Evolutionary conservation across 192 early-diverging fungal genomes (phyloP), one percentile per base, ranked within the genome.

Genomic region (Coemansia sp.): DNA sequence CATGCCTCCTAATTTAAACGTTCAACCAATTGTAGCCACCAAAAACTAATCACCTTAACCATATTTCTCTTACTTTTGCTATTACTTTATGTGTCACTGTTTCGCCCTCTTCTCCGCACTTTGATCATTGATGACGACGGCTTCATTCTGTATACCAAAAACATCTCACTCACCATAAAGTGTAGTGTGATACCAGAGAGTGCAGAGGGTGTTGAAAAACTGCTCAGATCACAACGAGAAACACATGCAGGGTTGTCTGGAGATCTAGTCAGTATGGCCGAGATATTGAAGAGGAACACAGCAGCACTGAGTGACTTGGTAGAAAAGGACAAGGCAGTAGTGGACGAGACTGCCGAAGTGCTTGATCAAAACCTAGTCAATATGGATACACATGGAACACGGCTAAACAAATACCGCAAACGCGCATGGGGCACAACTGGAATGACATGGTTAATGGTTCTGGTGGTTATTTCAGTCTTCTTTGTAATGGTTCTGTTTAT

Each of bases 401-500:
- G 67, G 33, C 57, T 77, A 25, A 40, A 35, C 40, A 61, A 66
- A 51, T 77, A 66, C 63, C 73, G 73, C 53, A 66, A 65, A 58
- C 66, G 59, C 22, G 58, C 73, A 20, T 77, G 73, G 73, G 73
- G 67, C 41, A 77, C 73, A 18, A 70, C 73, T 5, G 73, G 73
- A 14, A 38, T 77, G 49, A 77, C 73, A 7, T 70, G 67, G 73
- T 38, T 65, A 50, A 46, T 51, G 36, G 53, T 77, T 36, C 54
- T 65, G 26, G 54, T 70, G 9, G 73, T 70, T 18, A 63, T 77
- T 19, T 37, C 51, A 9, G 67, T 70, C 42, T 70, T 77, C 38
- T 70, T 77, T 27, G 54, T 66, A 38, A 56, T 77, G 20, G 67
- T 77, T 23, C 37, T 77, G 53, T 77, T 77, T 29, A 77, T 77